Evolutionary conservation across 257 asterid genomes (phyloP).

Genomic region (Nicotiana benthamiana): DNA sequence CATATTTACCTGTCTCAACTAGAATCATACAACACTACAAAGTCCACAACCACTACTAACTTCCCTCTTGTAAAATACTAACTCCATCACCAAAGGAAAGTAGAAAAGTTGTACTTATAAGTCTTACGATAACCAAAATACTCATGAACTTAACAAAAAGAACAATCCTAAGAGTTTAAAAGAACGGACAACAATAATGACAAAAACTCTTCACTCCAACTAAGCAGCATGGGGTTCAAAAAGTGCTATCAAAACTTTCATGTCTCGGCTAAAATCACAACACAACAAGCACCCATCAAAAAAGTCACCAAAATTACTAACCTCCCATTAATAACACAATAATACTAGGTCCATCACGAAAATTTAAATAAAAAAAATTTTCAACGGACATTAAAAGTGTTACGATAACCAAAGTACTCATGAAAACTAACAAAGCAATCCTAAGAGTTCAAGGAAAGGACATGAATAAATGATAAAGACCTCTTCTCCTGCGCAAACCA

Average conservation of each 20-base stretch:
- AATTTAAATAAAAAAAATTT: too few relatives aligned
- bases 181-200: background rate
- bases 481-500: background rate
- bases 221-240: too few relatives aligned
- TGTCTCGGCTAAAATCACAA: too few relatives aligned
- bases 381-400: background rate
- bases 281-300: too few relatives aligned
- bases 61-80: too few relatives aligned
- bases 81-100: too few relatives aligned
- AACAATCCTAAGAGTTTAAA: background rate
- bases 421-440: background rate
- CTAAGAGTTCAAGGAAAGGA: background rate
- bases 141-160: background rate
- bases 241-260: too few relatives aligned
- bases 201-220: too few relatives aligned
- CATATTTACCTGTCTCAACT: background rate
- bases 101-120: background rate
- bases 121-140: background rate
- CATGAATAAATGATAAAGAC: background rate
- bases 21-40: background rate
- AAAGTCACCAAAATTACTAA: too few relatives aligned
- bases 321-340: too few relatives aligned
- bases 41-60: background rate
- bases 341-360: too few relatives aligned
- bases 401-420: background rate